Conservation (phyloP, 129 eudicot genomes). For the Heracleum sosnowskyi region DNA sequence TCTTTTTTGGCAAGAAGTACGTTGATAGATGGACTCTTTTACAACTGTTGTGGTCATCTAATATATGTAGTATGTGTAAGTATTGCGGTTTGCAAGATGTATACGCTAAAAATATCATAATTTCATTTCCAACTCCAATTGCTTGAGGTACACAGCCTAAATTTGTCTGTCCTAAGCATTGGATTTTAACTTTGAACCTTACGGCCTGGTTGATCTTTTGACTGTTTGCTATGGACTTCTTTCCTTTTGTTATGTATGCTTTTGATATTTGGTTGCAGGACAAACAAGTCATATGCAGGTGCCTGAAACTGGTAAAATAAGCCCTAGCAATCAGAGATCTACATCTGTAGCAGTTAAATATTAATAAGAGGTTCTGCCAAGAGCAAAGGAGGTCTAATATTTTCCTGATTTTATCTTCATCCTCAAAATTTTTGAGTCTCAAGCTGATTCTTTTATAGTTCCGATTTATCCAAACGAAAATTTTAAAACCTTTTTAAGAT, state of each 20-base stretch:
- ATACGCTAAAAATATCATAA: slow-evolving; percentile 20
- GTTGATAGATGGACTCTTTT: not conserved
- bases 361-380: too few relatives aligned
- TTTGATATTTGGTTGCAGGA: slow-evolving; percentile 31
- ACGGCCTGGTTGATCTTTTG: slow-evolving; percentile 24
- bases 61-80: slow-evolving; percentile 29
- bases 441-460: too few relatives aligned
- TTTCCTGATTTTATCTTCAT: too few relatives aligned
- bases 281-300: slow-evolving; percentile 28
- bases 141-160: slow-evolving; percentile 25
- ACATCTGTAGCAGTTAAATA: too few relatives aligned
- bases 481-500: too few relatives aligned
- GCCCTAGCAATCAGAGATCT: slow-evolving; percentile 40
- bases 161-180: slow-evolving; percentile 28
- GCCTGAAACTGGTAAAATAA: too few relatives aligned
- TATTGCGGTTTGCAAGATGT: slow-evolving; percentile 17
- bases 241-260: slow-evolving; percentile 43
- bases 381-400: too few relatives aligned
- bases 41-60: slow-evolving; percentile 33
- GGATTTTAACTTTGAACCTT: slow-evolving; percentile 30
- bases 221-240: slow-evolving; percentile 16
- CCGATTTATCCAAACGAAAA: too few relatives aligned
- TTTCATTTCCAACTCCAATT: slow-evolving; percentile 13
- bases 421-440: too few relatives aligned
- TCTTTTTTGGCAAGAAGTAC: not conserved